A percentile compares a stretch with the other conserved stretches of the same genome.
Conservation (phyloP, 2,329 filamentous ascomycete genomes). For the Aulographum hederae region DNA sequence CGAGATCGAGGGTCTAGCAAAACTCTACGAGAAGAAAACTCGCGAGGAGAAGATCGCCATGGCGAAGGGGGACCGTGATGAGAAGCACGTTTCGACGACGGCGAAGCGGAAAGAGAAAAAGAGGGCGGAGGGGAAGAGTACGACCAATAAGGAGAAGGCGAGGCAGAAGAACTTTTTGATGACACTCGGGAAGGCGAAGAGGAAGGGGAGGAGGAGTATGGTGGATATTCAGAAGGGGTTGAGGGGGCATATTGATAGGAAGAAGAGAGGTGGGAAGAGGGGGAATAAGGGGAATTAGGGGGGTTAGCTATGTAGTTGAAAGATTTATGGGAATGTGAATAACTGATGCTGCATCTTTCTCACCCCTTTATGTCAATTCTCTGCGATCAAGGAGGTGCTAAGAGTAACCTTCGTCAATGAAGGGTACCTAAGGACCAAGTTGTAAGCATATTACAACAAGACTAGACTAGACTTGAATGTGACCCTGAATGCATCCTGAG, state of each 20-base stretch:
- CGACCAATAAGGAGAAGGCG: constrained; percentile 92
- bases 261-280: constrained; percentile 67
- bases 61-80: constrained; percentile 65
- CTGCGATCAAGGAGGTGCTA: too few species aligned
- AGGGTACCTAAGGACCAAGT: too few species aligned
- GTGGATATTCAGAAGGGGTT: constrained; percentile 68
- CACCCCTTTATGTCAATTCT: too few species aligned
- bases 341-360: too few species aligned
- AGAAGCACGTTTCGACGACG: constrained; percentile 71
- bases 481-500: too few species aligned
- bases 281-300: too few species aligned
- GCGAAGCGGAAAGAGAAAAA: constrained; percentile 77
- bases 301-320: too few species aligned
- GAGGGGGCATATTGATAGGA: constrained; percentile 62
- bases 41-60: constrained; percentile 78
- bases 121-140: constrained; percentile 77
- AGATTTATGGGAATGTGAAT: too few species aligned
- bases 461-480: too few species aligned
- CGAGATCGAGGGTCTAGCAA: constrained; percentile 75
- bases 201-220: constrained; percentile 87
- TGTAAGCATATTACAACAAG: too few species aligned
- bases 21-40: constrained; percentile 59
- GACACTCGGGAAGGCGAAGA: constrained; percentile 91
- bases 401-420: too few species aligned
- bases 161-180: constrained; percentile 98